A percentile compares a stretch with the other conserved stretches of the same genome.
Evolutionary conservation across 257 asterid species (phyloP).

Genomic region (Solanum boliviense): DNA sequence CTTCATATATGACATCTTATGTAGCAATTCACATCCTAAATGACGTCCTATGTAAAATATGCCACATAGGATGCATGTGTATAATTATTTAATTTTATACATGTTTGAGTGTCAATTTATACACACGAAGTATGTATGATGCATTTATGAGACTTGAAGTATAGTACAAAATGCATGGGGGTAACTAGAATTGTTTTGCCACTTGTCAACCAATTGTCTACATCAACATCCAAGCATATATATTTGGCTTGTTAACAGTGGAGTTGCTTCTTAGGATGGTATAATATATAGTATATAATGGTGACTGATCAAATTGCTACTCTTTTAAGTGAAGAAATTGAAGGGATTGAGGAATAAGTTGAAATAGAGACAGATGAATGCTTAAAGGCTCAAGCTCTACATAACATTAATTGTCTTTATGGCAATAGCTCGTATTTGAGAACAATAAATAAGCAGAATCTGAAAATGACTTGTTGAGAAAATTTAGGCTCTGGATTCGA

Average conservation of each 20-base stretch:
- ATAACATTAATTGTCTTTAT: background rate
- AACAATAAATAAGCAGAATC: background rate
- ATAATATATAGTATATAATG: background rate
- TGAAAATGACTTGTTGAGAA: background rate
- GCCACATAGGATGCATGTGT: rapidly evolving
- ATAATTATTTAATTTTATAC: too few species aligned
- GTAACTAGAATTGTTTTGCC: background rate
- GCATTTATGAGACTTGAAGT: background rate
- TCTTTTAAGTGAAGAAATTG: constrained; percentile 1
- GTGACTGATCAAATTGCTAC: background rate
- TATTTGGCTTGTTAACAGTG: background rate
- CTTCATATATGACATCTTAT: background rate
- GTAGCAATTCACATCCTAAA: background rate
- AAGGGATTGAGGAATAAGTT: background rate
- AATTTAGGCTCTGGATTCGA: background rate
- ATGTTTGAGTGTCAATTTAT: too few species aligned
- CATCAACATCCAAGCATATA: background rate
- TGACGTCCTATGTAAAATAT: too few species aligned
- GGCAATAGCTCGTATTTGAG: background rate
- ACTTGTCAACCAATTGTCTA: background rate
- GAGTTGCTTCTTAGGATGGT: background rate
- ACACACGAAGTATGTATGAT: too few species aligned
- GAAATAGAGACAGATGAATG: background rate
- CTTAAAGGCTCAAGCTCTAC: background rate
- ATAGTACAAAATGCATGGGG: background rate